Percentiles rank a stretch among this genome's conserved stretches.
Evolutionary conservation across 2,329 filamentous ascomycete species (phyloP).

Genomic region (Verticillium dahliae): DNA sequence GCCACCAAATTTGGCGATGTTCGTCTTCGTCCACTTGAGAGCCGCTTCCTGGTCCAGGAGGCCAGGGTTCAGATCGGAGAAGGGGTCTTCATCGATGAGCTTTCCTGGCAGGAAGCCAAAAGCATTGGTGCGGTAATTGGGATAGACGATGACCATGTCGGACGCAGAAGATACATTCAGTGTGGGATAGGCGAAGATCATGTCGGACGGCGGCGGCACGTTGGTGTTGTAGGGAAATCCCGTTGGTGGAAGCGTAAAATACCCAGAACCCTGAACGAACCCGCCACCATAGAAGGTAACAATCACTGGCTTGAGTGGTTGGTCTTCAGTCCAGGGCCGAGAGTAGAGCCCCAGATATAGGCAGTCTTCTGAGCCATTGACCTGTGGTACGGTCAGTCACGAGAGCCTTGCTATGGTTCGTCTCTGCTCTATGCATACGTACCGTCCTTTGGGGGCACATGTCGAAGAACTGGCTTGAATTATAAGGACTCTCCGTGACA

Average conservation of each 20-base stretch:
- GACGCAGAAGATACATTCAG: slow-evolving; percentile 45
- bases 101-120: slow-evolving; percentile 47
- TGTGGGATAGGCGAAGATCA: slow-evolving; percentile 36
- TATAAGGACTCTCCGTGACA: slow-evolving; percentile 42
- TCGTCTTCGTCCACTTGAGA: slow-evolving; percentile 17
- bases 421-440: not conserved
- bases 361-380: slow-evolving; percentile 53
- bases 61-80: slow-evolving; percentile 43
- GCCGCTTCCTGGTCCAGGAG: slow-evolving; percentile 27
- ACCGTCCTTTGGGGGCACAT: slow-evolving; percentile 53
- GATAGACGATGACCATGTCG: slow-evolving; percentile 36
- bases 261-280: slow-evolving; percentile 51
- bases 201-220: not conserved
- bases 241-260: slow-evolving; percentile 46
- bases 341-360: slow-evolving; percentile 55
- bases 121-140: slow-evolving; percentile 51
- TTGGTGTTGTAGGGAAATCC: slow-evolving; percentile 15
- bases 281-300: slow-evolving; percentile 56
- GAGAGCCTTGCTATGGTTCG: not conserved
- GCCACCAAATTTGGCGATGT: slow-evolving; percentile 20
- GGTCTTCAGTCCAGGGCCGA: slow-evolving; percentile 41
- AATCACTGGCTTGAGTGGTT: slow-evolving; percentile 47
- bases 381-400: slow-evolving; percentile 11
- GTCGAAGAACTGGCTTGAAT: slow-evolving; percentile 48
- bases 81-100: slow-evolving; percentile 34